phyloP scores from a whole-genome alignment of 2,329 filamentous ascomycete genomes.

The Aspergillus sp. region DNA sequence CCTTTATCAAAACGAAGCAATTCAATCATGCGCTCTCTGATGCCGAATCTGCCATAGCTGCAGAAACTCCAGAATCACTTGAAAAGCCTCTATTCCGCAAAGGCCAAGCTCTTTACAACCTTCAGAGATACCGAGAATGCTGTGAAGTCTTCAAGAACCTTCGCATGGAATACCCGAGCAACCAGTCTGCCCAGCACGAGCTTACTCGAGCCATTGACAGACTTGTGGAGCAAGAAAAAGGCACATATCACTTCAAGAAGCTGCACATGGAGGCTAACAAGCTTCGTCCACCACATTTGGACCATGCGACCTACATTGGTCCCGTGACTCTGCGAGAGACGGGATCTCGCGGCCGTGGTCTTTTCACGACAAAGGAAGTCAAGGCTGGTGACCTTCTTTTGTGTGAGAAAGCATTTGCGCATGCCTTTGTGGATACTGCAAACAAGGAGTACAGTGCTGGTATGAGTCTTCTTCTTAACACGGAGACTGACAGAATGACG shows the following conservation, averaged over 20 bases:
- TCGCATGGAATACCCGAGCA: conserved; percentile 27
- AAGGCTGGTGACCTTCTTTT: conserved; percentile 45
- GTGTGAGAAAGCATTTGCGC: conserved; percentile 49
- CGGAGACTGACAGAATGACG: conserved; percentile 20
- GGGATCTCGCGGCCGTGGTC: conserved; percentile 38
- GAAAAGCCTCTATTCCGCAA: conserved; percentile 43
- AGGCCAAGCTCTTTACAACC: conserved; percentile 39
- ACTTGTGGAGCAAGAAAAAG: conserved; percentile 11
- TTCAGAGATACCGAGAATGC: conserved; percentile 33
- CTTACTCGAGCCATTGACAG: conserved; percentile 19
- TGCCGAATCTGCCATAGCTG: conserved; percentile 11
- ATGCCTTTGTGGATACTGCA: conserved; percentile 17
- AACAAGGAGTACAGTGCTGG: background rate
- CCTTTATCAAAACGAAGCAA: conserved; percentile 21
- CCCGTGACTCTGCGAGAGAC: conserved; percentile 38
- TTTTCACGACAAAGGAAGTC: conserved; percentile 45
- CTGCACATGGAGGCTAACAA: conserved; percentile 23
- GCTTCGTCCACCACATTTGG: conserved; percentile 35
- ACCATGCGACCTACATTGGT: conserved; percentile 41
- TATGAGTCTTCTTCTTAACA: conserved; percentile 32
- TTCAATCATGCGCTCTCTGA: conserved; percentile 32
- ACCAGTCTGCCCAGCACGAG: conserved; percentile 20
- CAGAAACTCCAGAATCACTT: conserved; percentile 8
- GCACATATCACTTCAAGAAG: conserved; percentile 19
- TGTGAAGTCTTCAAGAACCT: conserved; percentile 29